Evolutionary conservation across 768 basidiomycete genomes (phyloP).

Genomic region (Lentinus tigrinus): DNA sequence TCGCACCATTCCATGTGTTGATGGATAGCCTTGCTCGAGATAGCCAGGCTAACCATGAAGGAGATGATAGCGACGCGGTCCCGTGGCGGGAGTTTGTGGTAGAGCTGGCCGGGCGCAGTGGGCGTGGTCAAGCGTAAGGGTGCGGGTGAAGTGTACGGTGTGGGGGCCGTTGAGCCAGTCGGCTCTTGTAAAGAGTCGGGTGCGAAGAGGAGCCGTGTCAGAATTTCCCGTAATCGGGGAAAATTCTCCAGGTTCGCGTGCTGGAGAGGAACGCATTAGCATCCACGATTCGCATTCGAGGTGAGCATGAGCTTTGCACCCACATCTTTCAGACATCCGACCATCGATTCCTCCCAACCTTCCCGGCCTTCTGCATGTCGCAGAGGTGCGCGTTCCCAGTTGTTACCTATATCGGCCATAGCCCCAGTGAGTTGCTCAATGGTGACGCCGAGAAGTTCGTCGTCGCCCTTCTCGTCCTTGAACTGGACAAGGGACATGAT

Average conservation of each 20-base stretch:
- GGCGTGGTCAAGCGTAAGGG: constrained; percentile 37
- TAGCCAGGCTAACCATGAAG: constrained; percentile 87
- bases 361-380: constrained; percentile 71
- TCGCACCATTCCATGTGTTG: constrained; percentile 89
- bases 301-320: constrained; percentile 33
- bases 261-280: constrained; percentile 36
- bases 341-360: constrained; percentile 90
- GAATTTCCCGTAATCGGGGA: constrained; percentile 66
- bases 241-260: constrained; percentile 74
- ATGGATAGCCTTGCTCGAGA: constrained; percentile 88
- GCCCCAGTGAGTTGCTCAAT: constrained; percentile 63
- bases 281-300: background rate
- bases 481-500: constrained; percentile 60
- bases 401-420: constrained; percentile 81
- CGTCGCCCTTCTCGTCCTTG: constrained; percentile 40
- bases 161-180: constrained; percentile 46
- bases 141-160: constrained; percentile 45
- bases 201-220: constrained; percentile 73
- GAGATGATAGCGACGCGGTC: constrained; percentile 85
- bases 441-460: constrained; percentile 52
- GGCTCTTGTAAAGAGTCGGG: constrained; percentile 51
- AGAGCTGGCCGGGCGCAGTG: constrained; percentile 65
- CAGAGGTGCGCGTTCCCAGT: constrained; percentile 80
- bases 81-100: constrained; percentile 65
- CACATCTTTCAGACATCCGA: constrained; percentile 89